Evolutionary conservation across 1,284 basidiomycete species (phyloP), one percentile per base, ranked within the genome.

Genomic region (Mycosarcoma mackinlayi): DNA sequence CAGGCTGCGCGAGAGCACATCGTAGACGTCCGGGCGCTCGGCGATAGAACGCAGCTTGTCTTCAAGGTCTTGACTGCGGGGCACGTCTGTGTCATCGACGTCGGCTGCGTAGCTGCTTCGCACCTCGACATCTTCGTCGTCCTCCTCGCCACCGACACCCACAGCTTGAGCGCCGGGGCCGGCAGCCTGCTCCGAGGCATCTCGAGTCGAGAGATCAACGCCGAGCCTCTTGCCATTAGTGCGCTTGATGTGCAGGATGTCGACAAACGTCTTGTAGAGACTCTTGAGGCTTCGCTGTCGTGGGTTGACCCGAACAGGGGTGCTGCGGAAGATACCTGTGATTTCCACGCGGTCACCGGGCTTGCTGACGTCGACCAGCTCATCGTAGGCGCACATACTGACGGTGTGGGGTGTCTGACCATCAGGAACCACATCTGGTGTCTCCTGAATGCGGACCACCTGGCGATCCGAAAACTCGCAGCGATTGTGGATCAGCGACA

Each of bases 321-420:
- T 89, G 72, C 92, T 93, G 50, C 95, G 87, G 87, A 94, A 98
- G 77, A 98, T 94, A 41, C 95, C 96, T 6, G 92, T 94, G 27
- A 97, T 89, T 52, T 92, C 85, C 42, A 98, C 87, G 10, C 95
- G 88, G 83, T 98, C 95, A 80, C 95, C 95, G 0, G 95, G 95
- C 84, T 98, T 98, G 57, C 91, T 85, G 16, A 94, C 87, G 80
- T 98, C 95, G 35, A 98, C 95, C 2, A 99, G 88, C 82, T 98
- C 96, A 80, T 98, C 94, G 82, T 98, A 98, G 18, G 92, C 91
- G 81, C 94, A 95, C 58, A 98, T 84, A 2, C 92, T 94, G 51
- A 98, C 93, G 0, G 94, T 98, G 80, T 98, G 94, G 0, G 95
- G 95, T 1, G 95, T 98, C 83, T 98, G 95, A 18, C 95, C 96